Conservation (phyloP, 192 early-diverging fungal genomes). For the Coemansia javaensis region DNA sequence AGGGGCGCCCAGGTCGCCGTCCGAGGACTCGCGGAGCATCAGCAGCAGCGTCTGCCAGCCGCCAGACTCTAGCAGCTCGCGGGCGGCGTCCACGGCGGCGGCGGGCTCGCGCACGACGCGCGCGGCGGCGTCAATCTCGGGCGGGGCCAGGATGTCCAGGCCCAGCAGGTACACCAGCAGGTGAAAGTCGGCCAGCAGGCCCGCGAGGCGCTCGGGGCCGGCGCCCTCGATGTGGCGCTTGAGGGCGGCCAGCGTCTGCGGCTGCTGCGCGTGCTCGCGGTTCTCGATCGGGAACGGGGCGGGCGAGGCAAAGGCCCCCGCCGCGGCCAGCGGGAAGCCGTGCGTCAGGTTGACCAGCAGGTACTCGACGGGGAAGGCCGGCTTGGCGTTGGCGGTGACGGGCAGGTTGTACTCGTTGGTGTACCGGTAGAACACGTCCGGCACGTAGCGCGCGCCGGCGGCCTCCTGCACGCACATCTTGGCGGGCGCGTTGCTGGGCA, state of each 20-base stretch:
- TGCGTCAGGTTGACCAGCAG: conserved; percentile 87
- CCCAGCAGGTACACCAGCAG: conserved; percentile 66
- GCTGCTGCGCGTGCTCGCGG: conserved; percentile 54
- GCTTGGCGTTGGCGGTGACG: conserved; percentile 87
- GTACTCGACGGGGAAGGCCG: conserved; percentile 95
- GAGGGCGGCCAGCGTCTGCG: conserved; percentile 58
- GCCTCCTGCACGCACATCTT: conserved; percentile 79
- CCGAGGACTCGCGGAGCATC: conserved; percentile 32
- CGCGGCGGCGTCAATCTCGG: conserved; percentile 42
- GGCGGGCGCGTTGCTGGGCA: conserved; percentile 80
- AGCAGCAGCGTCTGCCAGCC: conserved; percentile 46
- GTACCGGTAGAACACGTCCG: conserved; percentile 95
- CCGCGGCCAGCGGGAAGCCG: conserved; percentile 80
- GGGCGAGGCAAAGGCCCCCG: conserved; percentile 66
- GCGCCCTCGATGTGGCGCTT: conserved; percentile 50
- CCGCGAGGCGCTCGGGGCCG: conserved; percentile 32
- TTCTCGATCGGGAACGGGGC: conserved; percentile 74
- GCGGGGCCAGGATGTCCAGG: conserved; percentile 60
- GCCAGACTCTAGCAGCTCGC: conserved; percentile 10
- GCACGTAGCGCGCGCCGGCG: conserved; percentile 79
- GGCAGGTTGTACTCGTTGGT: conserved; percentile 89
- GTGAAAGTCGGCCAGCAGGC: conserved; percentile 80
- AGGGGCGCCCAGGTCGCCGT: conserved; percentile 15
- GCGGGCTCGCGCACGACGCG: conserved; percentile 18
- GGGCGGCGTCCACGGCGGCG: conserved; percentile 3